Percentiles rank a stretch among this genome's conserved stretches.
Evolutionary conservation across 768 basidiomycete genomes (phyloP).

Genomic region (Bullera alba): DNA sequence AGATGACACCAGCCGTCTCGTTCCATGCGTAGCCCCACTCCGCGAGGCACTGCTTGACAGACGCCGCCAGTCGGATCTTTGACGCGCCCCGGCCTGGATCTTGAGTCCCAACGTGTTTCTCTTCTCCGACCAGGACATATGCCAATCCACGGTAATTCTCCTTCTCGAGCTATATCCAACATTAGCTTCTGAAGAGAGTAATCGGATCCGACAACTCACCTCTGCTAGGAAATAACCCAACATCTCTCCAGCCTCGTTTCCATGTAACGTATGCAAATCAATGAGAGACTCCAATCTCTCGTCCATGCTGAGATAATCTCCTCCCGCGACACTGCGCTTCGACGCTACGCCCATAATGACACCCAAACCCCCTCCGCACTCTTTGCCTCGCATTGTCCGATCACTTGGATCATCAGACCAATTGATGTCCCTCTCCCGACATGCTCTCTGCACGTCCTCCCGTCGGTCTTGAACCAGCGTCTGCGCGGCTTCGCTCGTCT

Average conservation of each 20-base stretch:
- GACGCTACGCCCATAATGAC: conserved; percentile 76
- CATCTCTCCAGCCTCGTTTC: conserved; percentile 85
- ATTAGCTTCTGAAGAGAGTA: neutral
- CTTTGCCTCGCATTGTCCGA: conserved; percentile 63
- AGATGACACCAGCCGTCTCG: conserved; percentile 82
- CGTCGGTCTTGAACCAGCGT: conserved; percentile 77
- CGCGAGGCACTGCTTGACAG: conserved; percentile 83
- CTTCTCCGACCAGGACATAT: conserved; percentile 86
- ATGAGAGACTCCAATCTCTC: conserved; percentile 83
- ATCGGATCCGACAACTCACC: conserved; percentile 61
- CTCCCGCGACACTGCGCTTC: conserved; percentile 47
- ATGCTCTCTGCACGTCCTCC: conserved; percentile 66
- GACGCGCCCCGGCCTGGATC: conserved; percentile 74
- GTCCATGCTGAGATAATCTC: conserved; percentile 61
- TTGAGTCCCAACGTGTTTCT: conserved; percentile 91
- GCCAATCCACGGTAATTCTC: conserved; percentile 50
- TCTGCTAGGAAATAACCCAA: conserved; percentile 79
- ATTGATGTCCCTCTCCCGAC: conserved; percentile 59
- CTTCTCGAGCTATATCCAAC: conserved; percentile 6
- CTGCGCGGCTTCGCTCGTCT: conserved; percentile 78
- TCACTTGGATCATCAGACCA: conserved; percentile 70
- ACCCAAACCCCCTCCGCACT: conserved; percentile 74
- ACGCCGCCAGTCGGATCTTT: conserved; percentile 71
- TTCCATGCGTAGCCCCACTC: conserved; percentile 95
- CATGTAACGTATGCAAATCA: conserved; percentile 88